Base-by-base conservation (phyloP, 1,284 basidiomycete genomes). In the Pseudozyma hubeiensis region DNA sequence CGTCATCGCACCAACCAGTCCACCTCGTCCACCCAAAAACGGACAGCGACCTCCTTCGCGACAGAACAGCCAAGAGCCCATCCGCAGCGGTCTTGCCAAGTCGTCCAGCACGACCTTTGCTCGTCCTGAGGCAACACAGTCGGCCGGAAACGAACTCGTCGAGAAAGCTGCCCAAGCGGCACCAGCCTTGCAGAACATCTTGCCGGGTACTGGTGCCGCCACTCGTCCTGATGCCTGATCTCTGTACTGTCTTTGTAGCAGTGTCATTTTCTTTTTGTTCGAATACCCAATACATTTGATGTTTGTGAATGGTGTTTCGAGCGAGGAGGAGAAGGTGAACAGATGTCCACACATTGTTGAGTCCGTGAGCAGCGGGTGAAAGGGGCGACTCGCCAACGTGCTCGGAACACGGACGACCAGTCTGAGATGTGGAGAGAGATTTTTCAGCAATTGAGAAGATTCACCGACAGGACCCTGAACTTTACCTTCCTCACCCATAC, bases 1-100 rank as follows among this genome's bases (percentile, higher is more conserved):
- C 1, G 43, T 51, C 16, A 46, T 44, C 7, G 17, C 54, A 4
- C 45, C 58, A 3, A 54, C 39, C 7, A 67, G 61, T 14, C 70
- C 70, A 29, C 62, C 71, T 5, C 65, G 71, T 34, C 71, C 71
- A 11, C 62, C 62, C n/a, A 68, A 65, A 48, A 67, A 67, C 49
- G 70, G 44, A 1, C 53, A 60, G 39, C 56, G 70, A 45, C 61
- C 70, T 4, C 64, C 64, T 30, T 74, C 71, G 44, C 61, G 71
- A 43, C 65, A 74, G 35, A 68, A 41, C 59, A 74, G 71, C 46
- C 39, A 53, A 17, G 71, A 68, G 6, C 51, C 53, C 13, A 61
- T 64, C 62, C 45, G 41, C 39, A n/a, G 16, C 29, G 40, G 31
- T 24, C 34, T 49, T 31, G 34, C 33, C 50, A 62, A 62, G 41